A percentile compares a stretch with the other conserved stretches of the same genome.
Evolutionary conservation across 164 flowering plant species (phyloP).

Genomic region (Brasenia schreberi): DNA sequence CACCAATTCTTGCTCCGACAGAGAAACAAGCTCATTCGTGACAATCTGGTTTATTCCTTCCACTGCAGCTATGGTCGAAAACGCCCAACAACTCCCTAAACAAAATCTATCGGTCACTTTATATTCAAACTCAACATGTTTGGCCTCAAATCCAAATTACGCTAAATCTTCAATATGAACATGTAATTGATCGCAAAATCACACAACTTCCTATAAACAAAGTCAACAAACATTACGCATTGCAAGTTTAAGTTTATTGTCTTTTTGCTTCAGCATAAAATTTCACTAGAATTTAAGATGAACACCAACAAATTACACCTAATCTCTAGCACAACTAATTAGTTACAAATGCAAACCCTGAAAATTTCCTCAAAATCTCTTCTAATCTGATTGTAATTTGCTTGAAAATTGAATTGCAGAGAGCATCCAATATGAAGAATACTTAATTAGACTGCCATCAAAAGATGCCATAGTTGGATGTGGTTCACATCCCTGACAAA

Average conservation of each 20-base stretch:
- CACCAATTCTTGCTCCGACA: slow-evolving; percentile 90
- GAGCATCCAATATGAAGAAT: no score
- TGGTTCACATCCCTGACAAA: no score
- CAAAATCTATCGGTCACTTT: neutral
- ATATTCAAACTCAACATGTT: neutral
- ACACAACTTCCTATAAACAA: no score
- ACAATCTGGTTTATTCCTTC: slow-evolving; percentile 82
- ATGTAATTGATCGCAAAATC: no score
- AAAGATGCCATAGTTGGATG: no score
- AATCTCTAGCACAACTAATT: no score
- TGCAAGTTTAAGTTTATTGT: neutral
- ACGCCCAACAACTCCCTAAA: slow-evolving; percentile 94
- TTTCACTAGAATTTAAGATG: neutral
- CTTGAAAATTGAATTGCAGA: no score
- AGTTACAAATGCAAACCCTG: no score
- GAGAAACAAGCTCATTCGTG: slow-evolving; percentile 50
- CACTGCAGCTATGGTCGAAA: slow-evolving; percentile 80
- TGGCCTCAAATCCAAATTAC: neutral
- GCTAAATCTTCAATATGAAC: neutral
- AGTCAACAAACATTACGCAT: neutral
- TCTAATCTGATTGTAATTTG: no score
- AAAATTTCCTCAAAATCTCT: no score
- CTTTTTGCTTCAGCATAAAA: neutral
- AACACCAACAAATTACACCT: no score
- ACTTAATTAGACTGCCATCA: no score